A percentile compares a stretch with the other conserved stretches of the same genome.
phyloP scores from a whole-genome alignment of 495 filamentous ascomycete species.

The Hyaloscypha variabilis region DNA sequence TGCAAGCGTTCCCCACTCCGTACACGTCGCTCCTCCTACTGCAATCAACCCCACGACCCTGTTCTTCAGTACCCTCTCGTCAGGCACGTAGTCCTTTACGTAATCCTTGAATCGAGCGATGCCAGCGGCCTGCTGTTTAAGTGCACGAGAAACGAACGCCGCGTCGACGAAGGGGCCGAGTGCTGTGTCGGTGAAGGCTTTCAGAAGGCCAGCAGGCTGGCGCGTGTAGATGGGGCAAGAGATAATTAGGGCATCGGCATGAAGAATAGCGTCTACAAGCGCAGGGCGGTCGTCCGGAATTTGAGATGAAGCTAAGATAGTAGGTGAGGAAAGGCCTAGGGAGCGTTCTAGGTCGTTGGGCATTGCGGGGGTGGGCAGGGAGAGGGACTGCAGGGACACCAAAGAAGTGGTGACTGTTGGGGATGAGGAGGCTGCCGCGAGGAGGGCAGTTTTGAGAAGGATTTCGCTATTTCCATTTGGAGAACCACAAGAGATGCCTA shows the following conservation, averaged over 20 bases:
- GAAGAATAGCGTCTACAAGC: neutral
- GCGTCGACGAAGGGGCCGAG: neutral
- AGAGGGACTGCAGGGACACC: neutral
- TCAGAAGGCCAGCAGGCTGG: neutral
- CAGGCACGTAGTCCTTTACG: neutral
- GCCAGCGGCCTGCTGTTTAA: neutral
- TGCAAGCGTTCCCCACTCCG: neutral
- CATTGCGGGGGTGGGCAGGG: neutral
- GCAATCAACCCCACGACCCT: constrained; percentile 1
- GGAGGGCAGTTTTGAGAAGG: constrained; percentile 1
- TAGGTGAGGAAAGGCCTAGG: neutral
- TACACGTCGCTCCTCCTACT: neutral
- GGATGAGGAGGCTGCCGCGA: neutral
- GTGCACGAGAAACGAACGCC: neutral
- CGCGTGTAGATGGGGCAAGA: neutral
- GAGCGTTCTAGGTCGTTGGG: neutral
- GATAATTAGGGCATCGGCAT: constrained; percentile 3
- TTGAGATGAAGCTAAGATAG: neutral
- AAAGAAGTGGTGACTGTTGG: neutral
- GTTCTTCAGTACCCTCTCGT: neutral
- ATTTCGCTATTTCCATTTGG: neutral
- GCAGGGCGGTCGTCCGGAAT: constrained; percentile 3
- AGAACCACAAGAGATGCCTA: constrained; percentile 36
- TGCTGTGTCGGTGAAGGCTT: neutral
- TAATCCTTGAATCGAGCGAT: no score